Base-by-base conservation (phyloP, 352 stramenopile species). In the Phytophthora melonis region DNA sequence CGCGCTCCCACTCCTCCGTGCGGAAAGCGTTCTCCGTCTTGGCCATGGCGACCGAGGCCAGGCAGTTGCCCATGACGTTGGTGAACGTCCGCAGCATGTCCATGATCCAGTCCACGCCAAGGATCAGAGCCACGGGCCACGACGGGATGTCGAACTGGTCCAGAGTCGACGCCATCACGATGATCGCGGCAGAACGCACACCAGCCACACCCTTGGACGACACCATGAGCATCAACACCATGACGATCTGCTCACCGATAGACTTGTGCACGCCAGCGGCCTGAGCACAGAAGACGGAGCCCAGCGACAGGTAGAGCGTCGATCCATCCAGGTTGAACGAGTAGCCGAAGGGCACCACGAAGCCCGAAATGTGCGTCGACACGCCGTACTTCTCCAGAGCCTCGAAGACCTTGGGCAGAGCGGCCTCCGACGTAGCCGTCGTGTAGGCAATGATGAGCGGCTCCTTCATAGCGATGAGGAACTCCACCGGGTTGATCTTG, bases 321-420 rank as follows among this genome's bases (percentile, higher is more conserved):
- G 77, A 83, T 13, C 77, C 83, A 56, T 91, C 83, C 3, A 89
- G 66, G 72, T 91, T 91, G 79, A 91, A 89, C 65, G 83, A 91
- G 73, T 89, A 91, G 30, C 83, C 83, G 58, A 89, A 89, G 0
- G 81, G 81, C 9, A 91, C 81, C 7, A 91, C 83, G 43, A 91
- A 89, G 6, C 77, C 71, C 25, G 78, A 82, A 55, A 91, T 79
- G 68, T 89, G 77, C 8, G 75, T 68, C 0, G 79, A 78, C 10
- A 91, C 83, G 43, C 83, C 83, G 65, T 85, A 91, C 43, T 77
- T 74, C 47, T 83, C 78, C 16, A 91, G 75, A 1, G 70, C 55
- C n/a, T 91, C 83, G 30, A 91, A 91, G 3, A 88, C 83, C 59
- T 87, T 88, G 18, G 83, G 83, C 34, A 91, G 49, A n/a, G 79